A percentile compares a stretch with the other conserved stretches of the same genome.
phyloP scores from a whole-genome alignment of 2,329 filamentous ascomycete species.

The Diaporthe citri region DNA sequence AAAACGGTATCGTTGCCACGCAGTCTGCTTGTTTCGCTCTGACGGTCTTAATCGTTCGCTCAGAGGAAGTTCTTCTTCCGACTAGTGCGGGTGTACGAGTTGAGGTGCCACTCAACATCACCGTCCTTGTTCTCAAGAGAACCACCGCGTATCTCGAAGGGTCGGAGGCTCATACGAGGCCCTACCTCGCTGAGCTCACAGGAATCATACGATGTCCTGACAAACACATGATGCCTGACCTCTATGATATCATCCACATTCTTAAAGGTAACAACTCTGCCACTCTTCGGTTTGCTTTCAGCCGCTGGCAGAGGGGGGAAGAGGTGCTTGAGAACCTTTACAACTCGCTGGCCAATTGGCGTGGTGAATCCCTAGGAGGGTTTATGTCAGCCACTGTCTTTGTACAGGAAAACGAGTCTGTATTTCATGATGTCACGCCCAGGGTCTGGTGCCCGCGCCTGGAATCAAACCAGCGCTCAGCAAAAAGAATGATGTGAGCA shows the following conservation, averaged over 20 bases:
- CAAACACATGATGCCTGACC: constrained; percentile 90
- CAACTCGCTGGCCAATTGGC: constrained; percentile 82
- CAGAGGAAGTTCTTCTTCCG: constrained; percentile 96
- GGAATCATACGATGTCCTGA: constrained; percentile 89
- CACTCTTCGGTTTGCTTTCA: constrained; percentile 79
- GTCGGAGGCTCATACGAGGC: constrained; percentile 95
- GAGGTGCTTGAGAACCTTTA: constrained; percentile 92
- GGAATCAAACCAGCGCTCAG: neutral
- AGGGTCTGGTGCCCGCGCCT: neutral
- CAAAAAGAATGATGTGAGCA: too few species aligned
- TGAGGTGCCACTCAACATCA: constrained; percentile 96
- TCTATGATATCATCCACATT: constrained; percentile 96
- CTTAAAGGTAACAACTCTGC: constrained; percentile 94
- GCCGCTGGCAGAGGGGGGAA: constrained; percentile 89
- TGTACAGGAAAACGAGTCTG: too few species aligned
- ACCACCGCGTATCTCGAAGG: constrained; percentile 92
- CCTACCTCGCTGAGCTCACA: constrained; percentile 92
- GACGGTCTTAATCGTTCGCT: constrained; percentile 44
- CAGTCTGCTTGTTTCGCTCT: neutral
- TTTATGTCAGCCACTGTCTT: constrained; percentile 7
- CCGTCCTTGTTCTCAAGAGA: constrained; percentile 95
- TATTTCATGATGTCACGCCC: neutral
- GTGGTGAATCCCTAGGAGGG: constrained; percentile 78
- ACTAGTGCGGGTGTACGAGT: constrained; percentile 92
- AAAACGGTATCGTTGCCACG: neutral